Evolutionary conservation across 1,284 basidiomycete species (phyloP).

Genomic region (Austroboletus rostrupii): DNA sequence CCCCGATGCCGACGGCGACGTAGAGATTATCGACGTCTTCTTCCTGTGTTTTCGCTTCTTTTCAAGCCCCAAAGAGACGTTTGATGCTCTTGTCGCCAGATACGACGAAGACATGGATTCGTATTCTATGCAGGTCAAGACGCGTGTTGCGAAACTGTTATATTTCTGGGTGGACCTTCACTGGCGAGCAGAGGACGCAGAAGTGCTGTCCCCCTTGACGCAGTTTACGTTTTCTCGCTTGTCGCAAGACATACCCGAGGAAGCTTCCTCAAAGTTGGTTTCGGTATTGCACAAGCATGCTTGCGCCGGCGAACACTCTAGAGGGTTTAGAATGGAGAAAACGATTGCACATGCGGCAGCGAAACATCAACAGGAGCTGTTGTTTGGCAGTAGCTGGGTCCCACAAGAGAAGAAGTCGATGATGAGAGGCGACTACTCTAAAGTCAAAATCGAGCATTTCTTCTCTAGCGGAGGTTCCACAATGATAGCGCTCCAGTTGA

Average conservation of each 20-base stretch:
- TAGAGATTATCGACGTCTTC: constrained; percentile 50
- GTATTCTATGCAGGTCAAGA: constrained; percentile 51
- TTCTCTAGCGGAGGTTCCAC: constrained; percentile 34
- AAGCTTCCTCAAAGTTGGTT: constrained; percentile 23
- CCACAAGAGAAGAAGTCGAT: constrained; percentile 28
- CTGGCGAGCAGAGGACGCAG: constrained; percentile 58
- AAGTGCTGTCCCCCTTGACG: constrained; percentile 36
- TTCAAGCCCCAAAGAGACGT: constrained; percentile 53
- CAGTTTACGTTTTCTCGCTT: constrained; percentile 33
- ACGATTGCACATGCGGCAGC: constrained; percentile 25
- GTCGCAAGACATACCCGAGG: constrained; percentile 28
- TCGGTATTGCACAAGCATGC: constrained; percentile 24
- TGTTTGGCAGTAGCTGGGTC: constrained; percentile 24
- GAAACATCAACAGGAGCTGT: constrained; percentile 18
- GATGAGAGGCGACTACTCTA: constrained; percentile 24
- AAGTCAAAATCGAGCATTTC: constrained; percentile 30
- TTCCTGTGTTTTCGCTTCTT: constrained; percentile 78
- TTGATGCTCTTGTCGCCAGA: constrained; percentile 52
- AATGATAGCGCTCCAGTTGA: constrained; percentile 43
- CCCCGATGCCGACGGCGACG: constrained; percentile 34
- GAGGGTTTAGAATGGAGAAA: constrained; percentile 24
- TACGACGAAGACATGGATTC: constrained; percentile 48
- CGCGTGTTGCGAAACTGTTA: constrained; percentile 64
- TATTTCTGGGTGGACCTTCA: constrained; percentile 74
- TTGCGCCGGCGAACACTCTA: constrained; percentile 17